Evolutionary conservation across 2,329 filamentous ascomycete species (phyloP).

Genomic region (Pseudogymnoascus sp.): DNA sequence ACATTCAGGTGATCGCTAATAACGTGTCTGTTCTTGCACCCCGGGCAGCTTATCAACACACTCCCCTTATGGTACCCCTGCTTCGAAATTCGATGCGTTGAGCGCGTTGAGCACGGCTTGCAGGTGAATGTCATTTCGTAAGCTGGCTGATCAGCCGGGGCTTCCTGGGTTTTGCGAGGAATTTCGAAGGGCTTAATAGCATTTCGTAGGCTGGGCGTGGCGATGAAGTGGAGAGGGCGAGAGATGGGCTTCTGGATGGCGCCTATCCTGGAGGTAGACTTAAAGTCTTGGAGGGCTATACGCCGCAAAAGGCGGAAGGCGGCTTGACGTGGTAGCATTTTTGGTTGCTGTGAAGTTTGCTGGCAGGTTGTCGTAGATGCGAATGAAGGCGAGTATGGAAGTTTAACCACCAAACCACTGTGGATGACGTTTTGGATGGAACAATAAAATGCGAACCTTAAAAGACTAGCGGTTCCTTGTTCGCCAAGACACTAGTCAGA

Average conservation of each 20-base stretch:
- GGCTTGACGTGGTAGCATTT: conserved; percentile 17
- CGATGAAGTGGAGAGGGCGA: background rate
- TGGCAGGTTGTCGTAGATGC: background rate
- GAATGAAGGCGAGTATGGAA: background rate
- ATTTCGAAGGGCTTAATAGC: background rate
- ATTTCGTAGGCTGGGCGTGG: conserved; percentile 6
- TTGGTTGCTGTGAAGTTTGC: background rate
- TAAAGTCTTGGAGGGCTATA: conserved; percentile 8
- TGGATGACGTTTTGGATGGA: background rate
- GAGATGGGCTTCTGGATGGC: background rate
- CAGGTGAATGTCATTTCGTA: conserved; percentile 93
- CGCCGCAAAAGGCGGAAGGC: conserved; percentile 5
- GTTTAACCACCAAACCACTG: background rate
- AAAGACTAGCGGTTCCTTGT: conserved; percentile 1
- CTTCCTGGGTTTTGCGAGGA: background rate
- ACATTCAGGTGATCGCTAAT: conserved; percentile 82
- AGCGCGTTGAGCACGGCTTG: conserved; percentile 71
- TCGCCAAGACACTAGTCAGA: background rate
- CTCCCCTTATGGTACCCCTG: conserved; percentile 92
- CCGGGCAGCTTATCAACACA: conserved; percentile 79
- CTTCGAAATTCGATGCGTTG: conserved; percentile 80
- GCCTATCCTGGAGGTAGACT: background rate
- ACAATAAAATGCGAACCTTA: conserved; percentile 9
- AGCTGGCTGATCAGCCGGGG: conserved; percentile 42
- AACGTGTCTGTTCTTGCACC: conserved; percentile 78